phyloP scores from a whole-genome alignment of 768 basidiomycete genomes.

The Rubroboletus pulcherrimus region DNA sequence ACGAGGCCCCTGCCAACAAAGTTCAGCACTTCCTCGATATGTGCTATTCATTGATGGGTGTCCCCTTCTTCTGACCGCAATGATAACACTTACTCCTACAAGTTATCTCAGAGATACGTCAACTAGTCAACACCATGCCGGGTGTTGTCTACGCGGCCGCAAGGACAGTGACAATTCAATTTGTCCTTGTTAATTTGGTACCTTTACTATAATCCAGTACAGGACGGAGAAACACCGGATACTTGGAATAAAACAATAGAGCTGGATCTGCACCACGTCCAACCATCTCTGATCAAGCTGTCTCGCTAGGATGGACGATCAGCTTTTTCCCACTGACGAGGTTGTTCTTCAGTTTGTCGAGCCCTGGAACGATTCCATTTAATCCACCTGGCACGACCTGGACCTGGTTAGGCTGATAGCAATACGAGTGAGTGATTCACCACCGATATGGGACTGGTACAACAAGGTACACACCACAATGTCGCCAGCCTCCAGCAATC shows the following conservation, averaged over 20 bases:
- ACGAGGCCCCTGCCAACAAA: background rate
- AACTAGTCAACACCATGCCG: background rate
- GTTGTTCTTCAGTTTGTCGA: conserved; percentile 33
- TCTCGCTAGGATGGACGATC: conserved; percentile 31
- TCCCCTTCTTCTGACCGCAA: too few species aligned
- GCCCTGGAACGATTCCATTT: conserved; percentile 30
- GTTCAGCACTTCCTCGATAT: background rate
- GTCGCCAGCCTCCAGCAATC: conserved; percentile 12
- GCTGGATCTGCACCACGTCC: too few species aligned
- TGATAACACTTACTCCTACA: too few species aligned
- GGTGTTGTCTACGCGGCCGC: background rate
- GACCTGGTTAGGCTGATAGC: conserved; percentile 13
- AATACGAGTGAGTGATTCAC: background rate
- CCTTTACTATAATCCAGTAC: background rate
- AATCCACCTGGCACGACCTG: conserved; percentile 37
- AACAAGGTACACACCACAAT: conserved; percentile 10
- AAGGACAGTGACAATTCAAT: background rate
- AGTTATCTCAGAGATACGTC: too few species aligned
- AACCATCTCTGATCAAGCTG: background rate
- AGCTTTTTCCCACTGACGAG: conserved; percentile 37
- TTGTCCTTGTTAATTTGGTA: background rate
- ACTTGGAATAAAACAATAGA: background rate
- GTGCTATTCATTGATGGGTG: too few species aligned
- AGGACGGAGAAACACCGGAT: background rate
- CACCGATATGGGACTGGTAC: background rate